These are phyloP conservation scores for Xerocomus nothofagi DNA, from an alignment of 1,284 basidiomycete species.

Conservation along the genomic window DNA sequence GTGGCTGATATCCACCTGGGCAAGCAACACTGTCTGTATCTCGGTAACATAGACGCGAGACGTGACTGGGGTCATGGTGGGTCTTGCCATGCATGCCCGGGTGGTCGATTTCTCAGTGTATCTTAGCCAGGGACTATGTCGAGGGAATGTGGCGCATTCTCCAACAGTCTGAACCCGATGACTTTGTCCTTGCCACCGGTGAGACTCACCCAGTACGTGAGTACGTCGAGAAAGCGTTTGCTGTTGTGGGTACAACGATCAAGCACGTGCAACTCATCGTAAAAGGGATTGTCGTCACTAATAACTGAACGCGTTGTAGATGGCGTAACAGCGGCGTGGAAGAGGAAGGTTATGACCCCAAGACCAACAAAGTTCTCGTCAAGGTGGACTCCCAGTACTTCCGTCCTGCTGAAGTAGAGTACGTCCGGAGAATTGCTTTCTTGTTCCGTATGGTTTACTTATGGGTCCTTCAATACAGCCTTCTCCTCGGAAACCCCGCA, in stretches of 20 bases:
- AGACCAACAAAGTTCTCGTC: conserved; percentile 70
- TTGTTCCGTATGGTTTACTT: conserved; percentile 6
- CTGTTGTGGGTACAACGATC: conserved; percentile 62
- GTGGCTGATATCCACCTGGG: conserved; percentile 86
- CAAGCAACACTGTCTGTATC: conserved; percentile 83
- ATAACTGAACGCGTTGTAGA: conserved; percentile 34
- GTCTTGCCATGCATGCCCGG: conserved; percentile 21
- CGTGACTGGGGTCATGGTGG: conserved; percentile 93
- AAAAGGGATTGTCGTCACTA: not conserved
- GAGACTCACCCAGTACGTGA: conserved; percentile 91
- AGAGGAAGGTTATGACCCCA: conserved; percentile 71
- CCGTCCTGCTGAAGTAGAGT: conserved; percentile 93
- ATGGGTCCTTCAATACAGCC: conserved; percentile 41
- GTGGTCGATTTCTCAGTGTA: conserved; percentile 11
- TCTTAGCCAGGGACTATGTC: conserved; percentile 77
- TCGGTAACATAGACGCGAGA: conserved; percentile 88
- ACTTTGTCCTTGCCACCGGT: conserved; percentile 90
- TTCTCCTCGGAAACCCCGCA: conserved; percentile 77
- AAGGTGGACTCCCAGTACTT: conserved; percentile 81
- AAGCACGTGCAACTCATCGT: conserved; percentile 42
- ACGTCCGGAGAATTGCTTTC: conserved; percentile 36
- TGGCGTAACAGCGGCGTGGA: conserved; percentile 77
- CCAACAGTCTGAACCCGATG: conserved; percentile 76
- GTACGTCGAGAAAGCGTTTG: conserved; percentile 85
- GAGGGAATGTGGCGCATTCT: conserved; percentile 97